Conservation (phyloP, 331 rosid species). For the Malus hybrid region DNA sequence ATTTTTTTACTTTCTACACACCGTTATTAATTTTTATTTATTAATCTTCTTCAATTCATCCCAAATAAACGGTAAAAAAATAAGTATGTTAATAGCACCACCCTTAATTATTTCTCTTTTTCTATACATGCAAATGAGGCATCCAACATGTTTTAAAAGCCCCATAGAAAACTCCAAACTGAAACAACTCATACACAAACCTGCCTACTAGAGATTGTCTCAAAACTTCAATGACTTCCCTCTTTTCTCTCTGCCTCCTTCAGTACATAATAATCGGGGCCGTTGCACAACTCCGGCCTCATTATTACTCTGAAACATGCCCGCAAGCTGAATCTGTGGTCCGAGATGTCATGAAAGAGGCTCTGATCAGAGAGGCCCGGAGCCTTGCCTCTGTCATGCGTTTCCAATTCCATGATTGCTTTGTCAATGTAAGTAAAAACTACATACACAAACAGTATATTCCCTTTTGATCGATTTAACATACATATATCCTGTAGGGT, state of each 20-base stretch:
- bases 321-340: constrained; percentile 52
- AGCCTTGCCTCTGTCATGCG: constrained; percentile 93
- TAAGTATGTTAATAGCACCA: too few species aligned
- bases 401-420: constrained; percentile 81
- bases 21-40: too few species aligned
- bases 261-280: constrained; percentile 11
- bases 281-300: constrained; percentile 42
- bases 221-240: constrained; percentile 9
- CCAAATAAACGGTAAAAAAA: too few species aligned
- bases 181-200: neutral
- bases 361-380: constrained; percentile 53
- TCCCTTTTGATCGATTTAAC: neutral
- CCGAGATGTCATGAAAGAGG: constrained; percentile 48
- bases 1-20: too few species aligned
- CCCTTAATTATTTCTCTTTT: neutral
- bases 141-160: neutral
- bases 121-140: neutral
- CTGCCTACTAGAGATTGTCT: neutral
- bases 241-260: constrained; percentile 26
- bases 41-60: too few species aligned
- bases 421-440: constrained; percentile 44
- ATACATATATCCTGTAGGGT: constrained; percentile 29
- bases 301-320: constrained; percentile 44
- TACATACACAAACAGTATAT: neutral
- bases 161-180: neutral